Conservation (phyloP, 2,329 filamentous ascomycete genomes). For the Rachicladosporium sp. region DNA sequence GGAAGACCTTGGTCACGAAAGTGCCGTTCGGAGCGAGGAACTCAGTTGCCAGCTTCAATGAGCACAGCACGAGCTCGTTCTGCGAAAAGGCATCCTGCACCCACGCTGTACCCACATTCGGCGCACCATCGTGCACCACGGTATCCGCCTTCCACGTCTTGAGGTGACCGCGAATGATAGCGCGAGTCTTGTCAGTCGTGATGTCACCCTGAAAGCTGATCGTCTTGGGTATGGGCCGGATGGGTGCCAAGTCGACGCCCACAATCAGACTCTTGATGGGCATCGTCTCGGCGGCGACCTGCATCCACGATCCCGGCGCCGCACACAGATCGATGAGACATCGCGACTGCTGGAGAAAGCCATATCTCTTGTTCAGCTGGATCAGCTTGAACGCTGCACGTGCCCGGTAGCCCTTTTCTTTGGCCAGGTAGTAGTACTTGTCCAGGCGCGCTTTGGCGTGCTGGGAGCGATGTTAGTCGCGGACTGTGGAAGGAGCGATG, state of each 20-base stretch:
- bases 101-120: slow-evolving; percentile 97
- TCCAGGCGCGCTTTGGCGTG: slow-evolving; percentile 96
- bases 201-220: slow-evolving; percentile 98
- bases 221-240: slow-evolving; percentile 86
- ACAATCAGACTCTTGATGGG: slow-evolving; percentile 79
- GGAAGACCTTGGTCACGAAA: slow-evolving; percentile 95
- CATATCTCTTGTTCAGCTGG: slow-evolving; percentile 98
- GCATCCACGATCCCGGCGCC: slow-evolving; percentile 91
- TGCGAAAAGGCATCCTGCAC: slow-evolving; percentile 97
- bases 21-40: slow-evolving; percentile 81
- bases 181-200: slow-evolving; percentile 88
- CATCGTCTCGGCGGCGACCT: slow-evolving; percentile 93
- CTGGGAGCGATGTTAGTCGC: slow-evolving; percentile 28
- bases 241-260: slow-evolving; percentile 86
- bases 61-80: slow-evolving; percentile 80
- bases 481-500: neutral
- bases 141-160: slow-evolving; percentile 96
- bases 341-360: slow-evolving; percentile 92
- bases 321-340: slow-evolving; percentile 95
- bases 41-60: slow-evolving; percentile 86
- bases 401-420: slow-evolving; percentile 94
- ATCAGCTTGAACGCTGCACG: slow-evolving; percentile 96
- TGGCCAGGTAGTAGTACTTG: slow-evolving; percentile 97
- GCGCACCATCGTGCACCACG: slow-evolving; percentile 91
- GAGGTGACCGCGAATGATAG: slow-evolving; percentile 76